phyloP scores from a whole-genome alignment of 192 early-diverging fungal species.

The Piromyces finnis region DNA sequence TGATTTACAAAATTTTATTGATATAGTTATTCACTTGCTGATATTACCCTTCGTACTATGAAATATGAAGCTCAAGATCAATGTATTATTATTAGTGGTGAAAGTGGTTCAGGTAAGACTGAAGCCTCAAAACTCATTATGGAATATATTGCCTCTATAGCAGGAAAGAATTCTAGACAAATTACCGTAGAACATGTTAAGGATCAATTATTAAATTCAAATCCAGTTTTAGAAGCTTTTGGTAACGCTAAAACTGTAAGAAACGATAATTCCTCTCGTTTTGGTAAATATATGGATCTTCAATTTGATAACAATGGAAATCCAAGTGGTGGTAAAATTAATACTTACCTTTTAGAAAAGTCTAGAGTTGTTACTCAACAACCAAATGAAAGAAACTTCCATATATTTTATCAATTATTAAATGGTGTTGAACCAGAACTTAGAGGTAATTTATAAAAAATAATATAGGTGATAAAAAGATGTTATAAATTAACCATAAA shows the following conservation, averaged over 20 bases:
- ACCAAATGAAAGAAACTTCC: conserved; percentile 62
- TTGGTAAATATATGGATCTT: conserved; percentile 31
- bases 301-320: conserved; percentile 12
- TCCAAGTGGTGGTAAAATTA: conserved; percentile 4
- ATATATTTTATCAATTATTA: conserved; percentile 85
- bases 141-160: neutral
- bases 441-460: neutral
- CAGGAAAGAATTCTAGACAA: neutral
- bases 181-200: neutral
- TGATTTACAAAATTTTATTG: too few species aligned
- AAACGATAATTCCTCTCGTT: conserved; percentile 37
- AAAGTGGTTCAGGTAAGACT: conserved; percentile 75
- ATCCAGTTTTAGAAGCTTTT: neutral
- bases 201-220: neutral
- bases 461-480: too few species aligned
- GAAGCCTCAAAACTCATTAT: conserved; percentile 47
- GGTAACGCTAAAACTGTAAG: too few species aligned
- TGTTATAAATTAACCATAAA: too few species aligned
- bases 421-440: conserved; percentile 25
- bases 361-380: conserved; percentile 27
- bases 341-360: conserved; percentile 28
- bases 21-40: neutral
- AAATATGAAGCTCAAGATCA: neutral
- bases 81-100: conserved; percentile 34
- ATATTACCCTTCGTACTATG: neutral